Percentiles rank a stretch among this genome's conserved stretches.
phyloP scores from a whole-genome alignment of 73 alveolate genomes.

The Effrenium voratum region DNA sequence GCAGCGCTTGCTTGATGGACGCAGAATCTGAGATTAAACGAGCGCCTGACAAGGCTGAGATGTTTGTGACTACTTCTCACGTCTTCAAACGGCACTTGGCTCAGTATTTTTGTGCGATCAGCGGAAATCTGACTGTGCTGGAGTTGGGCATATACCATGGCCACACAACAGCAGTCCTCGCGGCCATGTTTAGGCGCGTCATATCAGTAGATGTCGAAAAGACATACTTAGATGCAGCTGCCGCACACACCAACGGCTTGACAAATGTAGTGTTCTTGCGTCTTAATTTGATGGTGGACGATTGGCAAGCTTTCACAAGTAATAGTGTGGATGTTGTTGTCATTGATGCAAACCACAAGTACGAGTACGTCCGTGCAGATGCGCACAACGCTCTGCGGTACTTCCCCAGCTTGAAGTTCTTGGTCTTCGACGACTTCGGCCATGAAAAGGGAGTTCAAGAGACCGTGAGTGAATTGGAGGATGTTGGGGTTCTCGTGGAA shows the following conservation, averaged over 20 bases:
- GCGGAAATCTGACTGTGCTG: background rate
- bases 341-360: constrained; percentile 69
- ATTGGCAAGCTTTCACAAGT: constrained; percentile 33
- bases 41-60: constrained; percentile 76
- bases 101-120: constrained; percentile 9
- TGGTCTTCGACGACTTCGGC: constrained; percentile 79
- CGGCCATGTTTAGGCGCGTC: constrained; percentile 41
- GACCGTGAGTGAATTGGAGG: constrained; percentile 33
- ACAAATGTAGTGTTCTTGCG: constrained; percentile 40
- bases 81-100: constrained; percentile 68
- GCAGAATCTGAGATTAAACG: constrained; percentile 32
- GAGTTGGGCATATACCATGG: constrained; percentile 83
- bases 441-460: constrained; percentile 46
- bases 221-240: constrained; percentile 29
- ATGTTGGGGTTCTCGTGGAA: constrained; percentile 7
- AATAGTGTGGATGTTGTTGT: constrained; percentile 22
- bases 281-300: constrained; percentile 39
- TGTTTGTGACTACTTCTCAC: constrained; percentile 78
- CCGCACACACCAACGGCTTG: background rate
- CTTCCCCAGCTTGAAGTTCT: constrained; percentile 19
- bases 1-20: background rate
- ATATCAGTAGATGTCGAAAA: constrained; percentile 46
- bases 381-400: constrained; percentile 72
- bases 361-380: constrained; percentile 52
- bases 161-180: constrained; percentile 69